Percentiles rank a stretch among this genome's conserved stretches.
phyloP scores from a whole-genome alignment of 345 rosid species.

The Pelargonium nanum region DNA sequence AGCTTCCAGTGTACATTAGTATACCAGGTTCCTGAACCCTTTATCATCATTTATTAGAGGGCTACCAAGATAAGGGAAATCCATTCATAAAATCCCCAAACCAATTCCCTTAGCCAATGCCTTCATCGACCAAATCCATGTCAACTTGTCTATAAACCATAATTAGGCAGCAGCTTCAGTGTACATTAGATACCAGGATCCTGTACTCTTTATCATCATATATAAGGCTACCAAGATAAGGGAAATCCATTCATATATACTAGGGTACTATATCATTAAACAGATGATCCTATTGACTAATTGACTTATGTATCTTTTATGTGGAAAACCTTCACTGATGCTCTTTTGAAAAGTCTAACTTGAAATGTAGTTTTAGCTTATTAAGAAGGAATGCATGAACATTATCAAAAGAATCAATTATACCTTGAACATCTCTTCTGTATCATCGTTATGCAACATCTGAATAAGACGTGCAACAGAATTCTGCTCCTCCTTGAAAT shows the following conservation, averaged over 20 bases:
- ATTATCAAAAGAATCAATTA: slow-evolving; percentile 6
- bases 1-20: too few relatives aligned
- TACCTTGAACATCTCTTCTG: slow-evolving; percentile 98
- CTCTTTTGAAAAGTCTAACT: background rate
- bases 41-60: too few relatives aligned
- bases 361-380: too few relatives aligned
- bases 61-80: too few relatives aligned
- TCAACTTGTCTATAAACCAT: too few relatives aligned
- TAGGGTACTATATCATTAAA: background rate
- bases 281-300: background rate
- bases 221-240: background rate
- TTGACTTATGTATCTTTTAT: background rate
- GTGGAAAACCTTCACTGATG: background rate
- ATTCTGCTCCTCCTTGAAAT: slow-evolving; percentile 94
- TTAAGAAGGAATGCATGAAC: background rate
- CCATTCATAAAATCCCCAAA: too few relatives aligned
- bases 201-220: background rate
- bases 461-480: slow-evolving; percentile 94
- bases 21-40: too few relatives aligned
- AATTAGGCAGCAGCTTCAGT: too few relatives aligned
- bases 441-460: slow-evolving; percentile 76
- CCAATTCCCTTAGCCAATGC: too few relatives aligned
- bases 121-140: too few relatives aligned
- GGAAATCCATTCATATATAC: background rate
- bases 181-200: too few relatives aligned